Evolutionary conservation across 2,329 filamentous ascomycete species (phyloP).

Genomic region (Grosmannia huntii): DNA sequence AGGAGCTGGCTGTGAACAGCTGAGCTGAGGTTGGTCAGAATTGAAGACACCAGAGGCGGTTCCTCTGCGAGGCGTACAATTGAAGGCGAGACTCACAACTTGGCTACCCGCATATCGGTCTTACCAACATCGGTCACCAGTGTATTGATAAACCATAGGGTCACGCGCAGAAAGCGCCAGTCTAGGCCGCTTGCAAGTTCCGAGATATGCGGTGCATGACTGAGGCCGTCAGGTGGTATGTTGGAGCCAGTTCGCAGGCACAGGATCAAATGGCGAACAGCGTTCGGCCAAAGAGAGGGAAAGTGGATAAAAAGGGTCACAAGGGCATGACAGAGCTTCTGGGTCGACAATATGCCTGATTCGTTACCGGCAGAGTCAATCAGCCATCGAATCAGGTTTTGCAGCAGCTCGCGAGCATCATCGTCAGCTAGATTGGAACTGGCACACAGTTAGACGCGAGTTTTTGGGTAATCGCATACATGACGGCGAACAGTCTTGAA

Average conservation of each 20-base stretch:
- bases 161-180: constrained; percentile 37
- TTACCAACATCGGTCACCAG: constrained; percentile 57
- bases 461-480: too few species aligned
- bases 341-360: constrained; percentile 47
- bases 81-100: constrained; percentile 30
- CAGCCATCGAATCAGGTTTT: constrained; percentile 51
- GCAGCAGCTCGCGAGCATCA: constrained; percentile 45
- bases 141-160: constrained; percentile 52
- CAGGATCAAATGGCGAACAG: constrained; percentile 48
- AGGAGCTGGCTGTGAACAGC: constrained; percentile 37
- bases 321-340: constrained; percentile 66
- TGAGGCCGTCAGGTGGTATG: constrained; percentile 34
- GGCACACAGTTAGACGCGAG: neutral
- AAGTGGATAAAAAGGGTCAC: constrained; percentile 65
- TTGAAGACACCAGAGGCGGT: neutral
- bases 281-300: constrained; percentile 52
- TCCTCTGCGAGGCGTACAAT: neutral
- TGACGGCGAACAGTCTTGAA: too few species aligned
- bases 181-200: constrained; percentile 32
- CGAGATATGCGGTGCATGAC: constrained; percentile 27
- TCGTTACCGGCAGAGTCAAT: constrained; percentile 37
- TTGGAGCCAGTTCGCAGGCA: constrained; percentile 38
- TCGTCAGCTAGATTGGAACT: constrained; percentile 40
- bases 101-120: constrained; percentile 47
- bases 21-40: constrained; percentile 9